These are phyloP conservation scores for Xylogone sp. DNA, from an alignment of 2,329 filamentous ascomycete genomes.

Conservation along the genomic window DNA sequence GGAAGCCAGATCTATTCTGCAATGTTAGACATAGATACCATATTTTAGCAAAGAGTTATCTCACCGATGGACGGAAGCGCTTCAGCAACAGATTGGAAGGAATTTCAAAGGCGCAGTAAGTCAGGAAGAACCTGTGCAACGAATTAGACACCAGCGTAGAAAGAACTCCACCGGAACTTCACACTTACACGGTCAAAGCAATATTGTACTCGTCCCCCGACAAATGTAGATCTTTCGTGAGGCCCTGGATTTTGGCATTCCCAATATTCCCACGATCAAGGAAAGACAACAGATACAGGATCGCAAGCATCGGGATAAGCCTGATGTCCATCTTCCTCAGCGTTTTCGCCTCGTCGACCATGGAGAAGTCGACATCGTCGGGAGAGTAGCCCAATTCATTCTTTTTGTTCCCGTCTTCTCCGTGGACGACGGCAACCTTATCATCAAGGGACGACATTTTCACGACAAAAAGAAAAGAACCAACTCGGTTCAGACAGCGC, in stretches of 20 bases:
- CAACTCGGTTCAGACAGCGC: too few species aligned
- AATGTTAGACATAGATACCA: not conserved
- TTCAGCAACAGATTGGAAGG: conserved; percentile 64
- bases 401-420: not conserved
- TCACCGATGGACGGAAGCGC: conserved; percentile 40
- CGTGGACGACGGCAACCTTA: not conserved
- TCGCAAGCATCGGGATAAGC: conserved; percentile 64
- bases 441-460: not conserved
- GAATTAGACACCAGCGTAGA: not conserved
- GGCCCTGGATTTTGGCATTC: conserved; percentile 61
- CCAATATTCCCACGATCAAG: conserved; percentile 69
- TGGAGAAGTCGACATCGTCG: conserved; percentile 11
- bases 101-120: conserved; percentile 53
- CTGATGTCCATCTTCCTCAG: conserved; percentile 51
- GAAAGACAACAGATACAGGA: conserved; percentile 72
- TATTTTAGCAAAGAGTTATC: not conserved
- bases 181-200: conserved; percentile 11
- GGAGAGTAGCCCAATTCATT: not conserved
- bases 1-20: conserved; percentile 58
- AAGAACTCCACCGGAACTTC: not conserved
- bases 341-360: conserved; percentile 10
- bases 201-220: conserved; percentile 34
- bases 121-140: conserved; percentile 59
- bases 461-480: too few species aligned
- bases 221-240: conserved; percentile 61